Evolutionary conservation across 1,139 yeast genomes (phyloP).

Genomic region (Diutina ranongensis): DNA sequence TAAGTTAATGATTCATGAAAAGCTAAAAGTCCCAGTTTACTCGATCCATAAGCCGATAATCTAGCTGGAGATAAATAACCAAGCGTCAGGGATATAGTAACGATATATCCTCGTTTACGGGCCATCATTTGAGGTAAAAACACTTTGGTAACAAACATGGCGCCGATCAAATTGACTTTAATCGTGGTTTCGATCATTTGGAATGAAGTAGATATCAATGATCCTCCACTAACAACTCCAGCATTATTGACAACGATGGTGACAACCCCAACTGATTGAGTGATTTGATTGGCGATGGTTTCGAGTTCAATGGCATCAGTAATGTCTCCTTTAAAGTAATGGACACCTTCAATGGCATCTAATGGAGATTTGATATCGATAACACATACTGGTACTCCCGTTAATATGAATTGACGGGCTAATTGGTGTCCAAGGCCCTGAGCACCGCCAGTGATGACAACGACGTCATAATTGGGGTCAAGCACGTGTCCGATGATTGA

Average conservation of each 20-base stretch:
- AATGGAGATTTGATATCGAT: slow-evolving; percentile 45
- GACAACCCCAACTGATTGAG: slow-evolving; percentile 42
- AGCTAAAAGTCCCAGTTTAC: slow-evolving; percentile 77
- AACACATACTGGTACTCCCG: slow-evolving; percentile 42
- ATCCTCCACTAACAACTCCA: slow-evolving; percentile 53
- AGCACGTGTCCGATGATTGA: slow-evolving; percentile 36
- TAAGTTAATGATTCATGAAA: slow-evolving; percentile 72
- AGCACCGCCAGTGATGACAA: slow-evolving; percentile 75
- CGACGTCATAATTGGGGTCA: slow-evolving; percentile 43
- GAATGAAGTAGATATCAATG: slow-evolving; percentile 39
- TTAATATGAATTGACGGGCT: slow-evolving; percentile 30
- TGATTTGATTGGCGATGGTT: slow-evolving; percentile 25
- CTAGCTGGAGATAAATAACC: slow-evolving; percentile 82
- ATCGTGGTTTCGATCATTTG: slow-evolving; percentile 52
- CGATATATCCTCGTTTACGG: slow-evolving; percentile 58
- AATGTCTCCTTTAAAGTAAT: slow-evolving; percentile 60
- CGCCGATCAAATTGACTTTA: slow-evolving; percentile 55
- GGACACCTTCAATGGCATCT: slow-evolving; percentile 26
- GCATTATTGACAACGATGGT: slow-evolving; percentile 76
- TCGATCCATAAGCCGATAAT: slow-evolving; percentile 76
- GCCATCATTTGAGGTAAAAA: slow-evolving; percentile 64
- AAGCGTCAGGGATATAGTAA: slow-evolving; percentile 71
- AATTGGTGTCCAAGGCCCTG: slow-evolving; percentile 65
- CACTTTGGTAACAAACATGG: slow-evolving; percentile 56
- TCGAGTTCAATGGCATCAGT: slow-evolving; percentile 33